phyloP scores from a whole-genome alignment of 345 rosid genomes.

The Litchi chinensis region DNA sequence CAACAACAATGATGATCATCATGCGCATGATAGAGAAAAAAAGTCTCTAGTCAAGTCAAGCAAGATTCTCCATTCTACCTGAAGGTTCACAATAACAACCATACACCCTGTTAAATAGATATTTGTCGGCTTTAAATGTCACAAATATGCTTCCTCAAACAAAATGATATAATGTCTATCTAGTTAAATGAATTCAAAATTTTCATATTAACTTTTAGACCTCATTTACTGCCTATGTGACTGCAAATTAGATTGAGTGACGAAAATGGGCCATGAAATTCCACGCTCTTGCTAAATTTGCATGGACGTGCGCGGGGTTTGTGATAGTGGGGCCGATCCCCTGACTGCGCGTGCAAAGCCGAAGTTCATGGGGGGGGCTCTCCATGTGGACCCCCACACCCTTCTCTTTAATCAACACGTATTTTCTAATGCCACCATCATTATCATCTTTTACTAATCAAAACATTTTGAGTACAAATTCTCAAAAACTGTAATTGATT shows the following conservation, averaged over 20 bases:
- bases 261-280: slow-evolving; percentile 15
- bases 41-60: not conserved
- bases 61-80: not conserved
- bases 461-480: not conserved
- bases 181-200: no score
- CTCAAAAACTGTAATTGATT: slow-evolving; percentile 6
- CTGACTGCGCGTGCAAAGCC: slow-evolving; percentile 78
- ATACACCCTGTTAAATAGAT: slow-evolving; percentile 8
- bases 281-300: slow-evolving; percentile 32
- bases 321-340: slow-evolving; percentile 31
- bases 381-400: slow-evolving; percentile 30
- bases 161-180: no score
- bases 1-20: slow-evolving; percentile 18
- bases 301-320: slow-evolving; percentile 55
- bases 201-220: no score
- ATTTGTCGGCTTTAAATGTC: no score
- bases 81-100: slow-evolving; percentile 11
- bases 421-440: slow-evolving; percentile 7
- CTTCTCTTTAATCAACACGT: slow-evolving; percentile 12
- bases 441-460: slow-evolving; percentile 6
- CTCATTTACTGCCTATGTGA: no score
- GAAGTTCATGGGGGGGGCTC: slow-evolving; percentile 49
- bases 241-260: not conserved
- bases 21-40: slow-evolving; percentile 12
- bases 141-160: no score